These are phyloP conservation scores for Arthrobotrys sphaeroides DNA, from an alignment of 2,329 filamentous ascomycete genomes.

Conservation along the genomic window DNA sequence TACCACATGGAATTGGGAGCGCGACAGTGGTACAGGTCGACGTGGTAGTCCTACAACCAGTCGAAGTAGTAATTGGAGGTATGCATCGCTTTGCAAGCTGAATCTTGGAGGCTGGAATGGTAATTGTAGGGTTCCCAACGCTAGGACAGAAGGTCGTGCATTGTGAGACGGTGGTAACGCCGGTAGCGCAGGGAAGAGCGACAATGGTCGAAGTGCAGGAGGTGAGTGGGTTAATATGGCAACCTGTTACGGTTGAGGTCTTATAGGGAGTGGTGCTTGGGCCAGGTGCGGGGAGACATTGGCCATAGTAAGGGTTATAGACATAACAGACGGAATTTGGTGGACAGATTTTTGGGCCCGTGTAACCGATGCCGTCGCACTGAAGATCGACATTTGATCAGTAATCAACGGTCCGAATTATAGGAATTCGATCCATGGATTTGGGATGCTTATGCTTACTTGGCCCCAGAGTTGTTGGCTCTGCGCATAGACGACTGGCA, in stretches of 20 bases:
- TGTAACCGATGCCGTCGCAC: slow-evolving; percentile 23
- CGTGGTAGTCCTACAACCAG: neutral
- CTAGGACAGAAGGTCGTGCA: neutral
- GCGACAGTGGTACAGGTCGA: neutral
- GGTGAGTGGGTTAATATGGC: neutral
- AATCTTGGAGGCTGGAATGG: neutral
- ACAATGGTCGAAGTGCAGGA: neutral
- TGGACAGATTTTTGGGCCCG: slow-evolving; percentile 19
- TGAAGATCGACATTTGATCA: neutral
- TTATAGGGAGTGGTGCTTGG: neutral
- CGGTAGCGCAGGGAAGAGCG: neutral
- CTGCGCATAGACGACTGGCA: slow-evolving; percentile 22
- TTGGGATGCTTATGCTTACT: neutral
- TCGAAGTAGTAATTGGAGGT: neutral
- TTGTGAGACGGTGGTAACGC: neutral
- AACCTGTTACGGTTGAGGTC: slow-evolving; percentile 5
- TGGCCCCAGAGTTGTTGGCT: slow-evolving; percentile 30
- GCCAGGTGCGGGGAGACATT: slow-evolving; percentile 7
- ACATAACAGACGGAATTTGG: neutral
- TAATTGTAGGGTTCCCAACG: neutral
- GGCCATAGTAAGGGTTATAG: slow-evolving; percentile 26
- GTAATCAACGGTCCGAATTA: neutral
- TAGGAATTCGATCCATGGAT: neutral
- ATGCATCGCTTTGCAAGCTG: neutral
- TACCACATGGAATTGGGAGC: slow-evolving; percentile 9